Evolutionary conservation across 148 eudicot species (phyloP), one percentile per base, ranked within the genome.

Genomic region (Cornus florida): DNA sequence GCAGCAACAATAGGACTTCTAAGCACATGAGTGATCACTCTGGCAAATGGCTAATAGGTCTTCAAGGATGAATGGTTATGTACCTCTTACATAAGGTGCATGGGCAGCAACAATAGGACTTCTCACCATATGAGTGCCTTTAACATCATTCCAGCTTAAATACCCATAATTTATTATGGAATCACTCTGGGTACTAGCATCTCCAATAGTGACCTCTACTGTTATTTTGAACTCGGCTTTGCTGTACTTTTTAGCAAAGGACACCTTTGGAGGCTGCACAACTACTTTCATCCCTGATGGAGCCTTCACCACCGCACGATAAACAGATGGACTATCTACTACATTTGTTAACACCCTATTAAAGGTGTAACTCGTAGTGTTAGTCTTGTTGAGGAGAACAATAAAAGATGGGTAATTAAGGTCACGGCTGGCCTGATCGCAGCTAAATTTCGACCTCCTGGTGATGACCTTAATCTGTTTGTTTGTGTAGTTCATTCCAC

Each of bases 391-490:
- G 53, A 84, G 57, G 39, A 84, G 74, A 1, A 74, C 60, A 0
- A 84, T 84, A 50, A 80, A 80, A 8, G 86, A 84, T 9, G 86
- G 86, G 77, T 80, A 80, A 50, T 84, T 83, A 33, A 83, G 76
- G 74, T 83, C 83, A 0, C 80, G 78, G 33, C 56, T 73, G 19
- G 83, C 80, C 7, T 67, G 9, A 5, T 56, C 38, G 23, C 86
- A 84, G n/a, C 35, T 32, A 16, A 80, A 38, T 14, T 67, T 22
- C 0, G 75, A 67, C 39, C 39, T 80, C 62, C 67, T 75, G 20
- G 85, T 70, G n/a, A 83, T 64, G 17, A 70, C 32, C 43, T 39
- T 22, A 12, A 78, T 78, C 35, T 79, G 79, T 6, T 69, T 19
- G 2, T 17, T 48, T 2, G 78, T 81, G 38, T 80, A 81, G 41